Percentiles rank a stretch among this genome's conserved stretches.
Evolutionary conservation across 75 land plant genomes (phyloP).

Genomic region (Picea glauca): DNA sequence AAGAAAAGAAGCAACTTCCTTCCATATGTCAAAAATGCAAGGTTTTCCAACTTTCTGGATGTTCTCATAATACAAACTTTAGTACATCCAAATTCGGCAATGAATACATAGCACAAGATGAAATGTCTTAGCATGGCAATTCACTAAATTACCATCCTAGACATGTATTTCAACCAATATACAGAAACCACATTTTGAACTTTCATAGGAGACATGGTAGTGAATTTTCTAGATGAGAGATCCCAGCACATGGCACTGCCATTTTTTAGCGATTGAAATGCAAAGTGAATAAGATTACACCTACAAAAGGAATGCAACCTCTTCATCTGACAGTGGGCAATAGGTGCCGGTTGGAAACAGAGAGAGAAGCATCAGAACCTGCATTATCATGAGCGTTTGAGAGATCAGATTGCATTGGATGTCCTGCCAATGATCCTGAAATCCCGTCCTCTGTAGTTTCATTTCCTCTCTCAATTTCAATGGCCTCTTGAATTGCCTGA

Average conservation of each 20-base stretch:
- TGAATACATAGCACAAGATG: no score
- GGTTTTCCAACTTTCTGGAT: no score
- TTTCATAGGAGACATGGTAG: no score
- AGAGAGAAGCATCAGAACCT: neutral
- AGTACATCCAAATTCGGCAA: no score
- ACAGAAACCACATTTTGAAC: no score
- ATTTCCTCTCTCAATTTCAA: conserved; percentile 39
- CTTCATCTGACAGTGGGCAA: conserved; percentile 1
- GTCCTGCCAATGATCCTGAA: neutral
- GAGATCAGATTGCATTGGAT: neutral
- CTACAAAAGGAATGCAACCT: neutral
- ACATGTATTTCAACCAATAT: no score
- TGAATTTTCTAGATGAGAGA: neutral
- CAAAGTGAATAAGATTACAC: neutral
- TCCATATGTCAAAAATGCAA: no score
- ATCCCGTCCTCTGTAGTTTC: neutral
- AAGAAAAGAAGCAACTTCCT: no score
- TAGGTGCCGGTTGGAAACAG: neutral
- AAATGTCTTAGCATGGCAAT: no score
- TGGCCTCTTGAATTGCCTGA: conserved; percentile 52
- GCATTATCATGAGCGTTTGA: neutral
- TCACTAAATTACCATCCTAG: no score
- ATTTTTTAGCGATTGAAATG: neutral
- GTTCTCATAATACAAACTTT: no score
- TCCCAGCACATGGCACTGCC: neutral